These are phyloP conservation scores for Achlya hypogyna DNA, from an alignment of 352 stramenopile species.

Conservation along the genomic window DNA sequence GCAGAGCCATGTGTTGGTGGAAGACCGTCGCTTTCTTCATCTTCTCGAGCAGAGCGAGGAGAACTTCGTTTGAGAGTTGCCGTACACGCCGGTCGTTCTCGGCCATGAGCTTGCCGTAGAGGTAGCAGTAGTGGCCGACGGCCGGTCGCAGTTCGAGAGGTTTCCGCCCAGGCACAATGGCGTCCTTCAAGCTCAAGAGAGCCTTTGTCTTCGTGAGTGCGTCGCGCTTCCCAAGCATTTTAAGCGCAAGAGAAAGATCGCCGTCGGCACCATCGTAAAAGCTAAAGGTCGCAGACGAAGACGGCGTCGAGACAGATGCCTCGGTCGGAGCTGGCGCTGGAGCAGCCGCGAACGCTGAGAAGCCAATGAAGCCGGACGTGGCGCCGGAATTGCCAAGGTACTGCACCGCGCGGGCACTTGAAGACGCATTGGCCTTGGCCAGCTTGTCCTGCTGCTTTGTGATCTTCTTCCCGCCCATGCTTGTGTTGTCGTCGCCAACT, in stretches of 20 bases:
- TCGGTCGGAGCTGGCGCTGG: constrained; percentile 19
- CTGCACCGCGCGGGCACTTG: constrained; percentile 45
- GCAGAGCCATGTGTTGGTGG: constrained; percentile 47
- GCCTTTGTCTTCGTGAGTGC: constrained; percentile 76
- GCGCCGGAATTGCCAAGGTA: constrained; percentile 11
- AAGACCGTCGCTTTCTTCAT: constrained; percentile 50
- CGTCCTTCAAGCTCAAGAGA: constrained; percentile 43
- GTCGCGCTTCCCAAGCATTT: constrained; percentile 81
- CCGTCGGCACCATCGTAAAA: constrained; percentile 76
- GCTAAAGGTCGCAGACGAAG: constrained; percentile 25
- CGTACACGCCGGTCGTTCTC: constrained; percentile 79
- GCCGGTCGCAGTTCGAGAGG: constrained; percentile 51
- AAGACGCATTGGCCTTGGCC: constrained; percentile 72
- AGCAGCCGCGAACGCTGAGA: constrained; percentile 25
- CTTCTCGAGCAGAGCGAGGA: constrained; percentile 45
- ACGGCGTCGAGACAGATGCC: constrained; percentile 18
- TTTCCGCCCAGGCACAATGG: constrained; percentile 53
- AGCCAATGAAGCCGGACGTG: constrained; percentile 53
- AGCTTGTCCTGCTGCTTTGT: constrained; percentile 85
- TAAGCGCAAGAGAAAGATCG: constrained; percentile 65
- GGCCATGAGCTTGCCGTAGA: constrained; percentile 71
- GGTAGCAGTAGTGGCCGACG: constrained; percentile 65
- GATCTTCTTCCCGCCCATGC: constrained; percentile 14
- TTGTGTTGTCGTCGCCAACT: not conserved
- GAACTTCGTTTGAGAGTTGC: constrained; percentile 63